phyloP scores from a whole-genome alignment of 306 rosid genomes.

The Cucumis hystrix region DNA sequence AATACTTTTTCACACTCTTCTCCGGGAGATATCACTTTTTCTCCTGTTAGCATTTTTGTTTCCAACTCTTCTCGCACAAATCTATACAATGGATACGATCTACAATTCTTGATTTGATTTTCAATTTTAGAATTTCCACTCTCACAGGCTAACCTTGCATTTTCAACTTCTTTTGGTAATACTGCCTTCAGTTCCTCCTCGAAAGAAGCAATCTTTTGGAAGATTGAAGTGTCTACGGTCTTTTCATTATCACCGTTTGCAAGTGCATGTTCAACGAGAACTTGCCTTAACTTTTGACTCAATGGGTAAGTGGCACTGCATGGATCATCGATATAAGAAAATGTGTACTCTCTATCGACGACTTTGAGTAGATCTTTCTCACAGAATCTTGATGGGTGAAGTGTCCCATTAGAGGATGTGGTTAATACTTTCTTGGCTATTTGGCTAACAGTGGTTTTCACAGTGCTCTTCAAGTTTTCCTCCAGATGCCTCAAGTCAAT shows the following conservation, averaged over 20 bases:
- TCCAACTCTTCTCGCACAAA: slow-evolving; percentile 68
- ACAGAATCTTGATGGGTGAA: slow-evolving; percentile 71
- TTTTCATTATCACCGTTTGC: slow-evolving; percentile 44
- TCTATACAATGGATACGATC: slow-evolving; percentile 74
- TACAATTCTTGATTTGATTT: slow-evolving; percentile 54
- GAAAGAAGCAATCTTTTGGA: slow-evolving; percentile 64
- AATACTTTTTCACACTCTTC: slow-evolving; percentile 73
- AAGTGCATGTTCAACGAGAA: slow-evolving; percentile 65
- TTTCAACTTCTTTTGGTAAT: slow-evolving; percentile 73
- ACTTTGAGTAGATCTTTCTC: slow-evolving; percentile 69
- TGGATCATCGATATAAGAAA: slow-evolving; percentile 63
- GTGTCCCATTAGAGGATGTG: slow-evolving; percentile 55
- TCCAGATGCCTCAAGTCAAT: slow-evolving; percentile 86
- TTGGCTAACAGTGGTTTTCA: slow-evolving; percentile 51
- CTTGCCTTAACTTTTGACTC: slow-evolving; percentile 67
- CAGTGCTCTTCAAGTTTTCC: slow-evolving; percentile 59
- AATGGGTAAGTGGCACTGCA: slow-evolving; percentile 68
- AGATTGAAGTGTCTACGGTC: slow-evolving; percentile 48
- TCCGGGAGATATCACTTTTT: slow-evolving; percentile 52
- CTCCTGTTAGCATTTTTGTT: slow-evolving; percentile 40
- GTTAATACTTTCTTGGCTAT: slow-evolving; percentile 65
- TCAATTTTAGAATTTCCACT: slow-evolving; percentile 28
- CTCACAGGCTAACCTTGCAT: slow-evolving; percentile 35
- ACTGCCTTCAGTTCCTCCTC: slow-evolving; percentile 56
- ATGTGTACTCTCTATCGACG: slow-evolving; percentile 55